Base-by-base conservation (phyloP, 352 stramenopile genomes). In the Halophytophthora polymorphica region DNA sequence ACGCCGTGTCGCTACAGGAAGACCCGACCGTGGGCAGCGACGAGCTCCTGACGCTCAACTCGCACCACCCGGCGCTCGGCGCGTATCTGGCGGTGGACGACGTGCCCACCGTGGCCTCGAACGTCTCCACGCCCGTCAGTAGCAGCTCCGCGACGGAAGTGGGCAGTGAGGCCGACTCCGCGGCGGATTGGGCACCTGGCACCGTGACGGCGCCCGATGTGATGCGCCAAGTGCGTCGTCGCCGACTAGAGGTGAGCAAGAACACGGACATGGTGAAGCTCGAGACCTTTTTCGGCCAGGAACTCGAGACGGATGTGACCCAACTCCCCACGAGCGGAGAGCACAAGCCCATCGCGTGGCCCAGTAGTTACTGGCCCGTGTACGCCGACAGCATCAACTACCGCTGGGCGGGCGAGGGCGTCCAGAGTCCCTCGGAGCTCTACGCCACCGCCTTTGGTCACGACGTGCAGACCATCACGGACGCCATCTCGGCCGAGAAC, bases 341-440 rank as follows among this genome's bases (percentile, higher is more conserved):
- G 48, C 63, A 67, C 54, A 35, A 74, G 22, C 72, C 72, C 17
- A 70, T 79, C 45, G 66, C 74, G 38, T 90, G 78, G 78, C 76
- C 78, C 1, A 68, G 64, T 39, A 88, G 78, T 61, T 90, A 88
- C 59, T 90, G 78, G 78, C 76, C 78, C 1, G 49, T 71, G 42
- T 86, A 71, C 50, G 60, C 66, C 15, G 77, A 89, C 60, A 75
- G 73, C 36, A 79, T 89, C 53, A 87, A 87, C 45, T 78, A 74
- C 55, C 44, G 49, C 25, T 89, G 75, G 75, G 33, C 50, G 2
- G 51, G 57, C 12, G 66, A 71, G 19, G 48, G 43, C 22, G 50
- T 62, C 33, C 56, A 57, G 15, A 81, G 74, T 45, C 59, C 74
- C 6, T 57, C 71, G 0, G 71, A 83, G 39, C 81, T 81, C 58